phyloP scores from a whole-genome alignment of 2,329 filamentous ascomycete genomes.

The Chaetothyriales sp. region DNA sequence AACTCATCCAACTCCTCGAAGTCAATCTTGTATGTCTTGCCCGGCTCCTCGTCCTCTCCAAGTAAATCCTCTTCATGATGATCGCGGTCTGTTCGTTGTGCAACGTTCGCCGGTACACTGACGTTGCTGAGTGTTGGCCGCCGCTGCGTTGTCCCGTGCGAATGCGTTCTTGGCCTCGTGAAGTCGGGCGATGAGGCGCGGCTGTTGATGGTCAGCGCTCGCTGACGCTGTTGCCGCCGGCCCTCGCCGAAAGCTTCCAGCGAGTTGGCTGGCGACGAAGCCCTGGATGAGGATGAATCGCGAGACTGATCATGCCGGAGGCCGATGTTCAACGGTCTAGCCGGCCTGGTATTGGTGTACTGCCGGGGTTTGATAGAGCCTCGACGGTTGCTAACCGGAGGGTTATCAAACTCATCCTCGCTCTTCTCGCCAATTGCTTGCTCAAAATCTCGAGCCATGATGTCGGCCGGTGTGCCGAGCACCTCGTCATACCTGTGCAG shows the following conservation, averaged over 20 bases:
- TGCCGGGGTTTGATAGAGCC: slow-evolving; percentile 21
- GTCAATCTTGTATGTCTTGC: slow-evolving; percentile 70
- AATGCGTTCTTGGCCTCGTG: slow-evolving; percentile 49
- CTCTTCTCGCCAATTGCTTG: slow-evolving; percentile 58
- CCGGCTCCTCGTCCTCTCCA: slow-evolving; percentile 60
- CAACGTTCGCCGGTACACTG: slow-evolving; percentile 31
- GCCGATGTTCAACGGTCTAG: slow-evolving; percentile 20
- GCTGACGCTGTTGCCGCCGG: slow-evolving; percentile 59
- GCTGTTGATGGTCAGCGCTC: slow-evolving; percentile 50
- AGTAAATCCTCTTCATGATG: slow-evolving; percentile 73
- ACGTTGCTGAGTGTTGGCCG: slow-evolving; percentile 47
- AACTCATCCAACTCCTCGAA: slow-evolving; percentile 93
- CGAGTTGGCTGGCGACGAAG: slow-evolving; percentile 82
- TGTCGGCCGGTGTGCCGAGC: slow-evolving; percentile 14
- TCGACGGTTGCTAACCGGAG: slow-evolving; percentile 22
- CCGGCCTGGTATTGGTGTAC: slow-evolving; percentile 13
- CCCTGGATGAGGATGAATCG: slow-evolving; percentile 47
- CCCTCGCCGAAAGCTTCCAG: slow-evolving; percentile 94
- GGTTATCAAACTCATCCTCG: slow-evolving; percentile 23
- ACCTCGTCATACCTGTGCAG: background rate
- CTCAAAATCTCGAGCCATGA: slow-evolving; percentile 58
- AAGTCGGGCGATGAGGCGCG: slow-evolving; percentile 44
- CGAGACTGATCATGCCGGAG: slow-evolving; percentile 31
- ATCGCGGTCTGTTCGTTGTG: slow-evolving; percentile 39
- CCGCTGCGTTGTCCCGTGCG: slow-evolving; percentile 51